Percentiles rank a stretch among this genome's conserved stretches.
Evolutionary conservation across 164 flowering plant species (phyloP).

Genomic region (Nymphaea colorata): DNA sequence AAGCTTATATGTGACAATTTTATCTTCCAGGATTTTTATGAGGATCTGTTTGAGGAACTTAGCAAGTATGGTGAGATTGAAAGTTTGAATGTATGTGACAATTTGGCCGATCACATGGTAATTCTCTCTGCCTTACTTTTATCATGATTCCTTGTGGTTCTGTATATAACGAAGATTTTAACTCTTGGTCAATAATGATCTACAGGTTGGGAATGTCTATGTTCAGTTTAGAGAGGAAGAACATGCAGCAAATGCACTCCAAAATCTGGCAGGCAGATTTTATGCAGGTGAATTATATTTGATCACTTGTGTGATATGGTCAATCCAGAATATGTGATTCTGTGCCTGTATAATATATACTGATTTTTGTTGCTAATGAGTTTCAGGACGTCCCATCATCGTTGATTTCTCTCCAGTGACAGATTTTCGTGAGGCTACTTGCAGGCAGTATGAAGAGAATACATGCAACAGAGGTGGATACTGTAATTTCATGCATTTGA

Average conservation of each 20-base stretch:
- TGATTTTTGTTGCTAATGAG: not conserved
- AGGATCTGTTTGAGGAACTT: conserved; percentile 71
- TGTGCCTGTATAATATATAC: not conserved
- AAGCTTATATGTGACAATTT: too few relatives aligned
- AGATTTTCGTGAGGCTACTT: conserved; percentile 67
- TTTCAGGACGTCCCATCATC: conserved; percentile 73
- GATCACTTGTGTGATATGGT: not conserved
- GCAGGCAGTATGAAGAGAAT: conserved; percentile 70
- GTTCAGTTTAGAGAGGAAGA: conserved; percentile 84
- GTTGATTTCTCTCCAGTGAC: conserved; percentile 70
- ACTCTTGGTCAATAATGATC: not conserved
- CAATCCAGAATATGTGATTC: not conserved
- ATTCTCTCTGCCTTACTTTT: too few relatives aligned
- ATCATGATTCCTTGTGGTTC: too few relatives aligned
- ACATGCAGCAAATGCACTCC: conserved; percentile 67
- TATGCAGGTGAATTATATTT: conserved; percentile 16
- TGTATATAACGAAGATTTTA: too few relatives aligned
- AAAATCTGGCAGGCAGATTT: conserved; percentile 49
- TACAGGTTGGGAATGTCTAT: conserved; percentile 50
- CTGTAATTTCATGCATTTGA: conserved; percentile 73
- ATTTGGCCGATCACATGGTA: conserved; percentile 74
- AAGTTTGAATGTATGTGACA: conserved; percentile 65
- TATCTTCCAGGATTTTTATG: conserved; percentile 30
- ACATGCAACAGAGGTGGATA: conserved; percentile 71
- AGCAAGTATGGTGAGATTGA: conserved; percentile 70